Percentiles rank a stretch among this genome's conserved stretches.
Conservation (phyloP, 345 rosid genomes). For the Rhizophora mangle region DNA sequence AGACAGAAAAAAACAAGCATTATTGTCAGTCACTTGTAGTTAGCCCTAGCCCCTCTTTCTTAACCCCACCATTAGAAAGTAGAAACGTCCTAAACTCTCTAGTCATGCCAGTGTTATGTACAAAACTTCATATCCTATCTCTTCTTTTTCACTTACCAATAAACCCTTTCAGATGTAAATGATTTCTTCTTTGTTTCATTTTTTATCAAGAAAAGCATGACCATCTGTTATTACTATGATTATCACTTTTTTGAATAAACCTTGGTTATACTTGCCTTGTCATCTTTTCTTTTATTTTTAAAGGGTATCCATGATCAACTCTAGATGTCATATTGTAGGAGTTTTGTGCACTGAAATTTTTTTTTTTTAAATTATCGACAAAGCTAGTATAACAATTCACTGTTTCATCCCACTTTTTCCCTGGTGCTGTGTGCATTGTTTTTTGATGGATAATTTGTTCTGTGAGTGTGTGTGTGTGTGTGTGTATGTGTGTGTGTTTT, state of each 20-base stretch:
- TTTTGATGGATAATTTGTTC: neutral
- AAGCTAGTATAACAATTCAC: too few relatives aligned
- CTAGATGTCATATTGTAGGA: too few relatives aligned
- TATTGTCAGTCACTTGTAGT: neutral
- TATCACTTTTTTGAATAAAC: too few relatives aligned
- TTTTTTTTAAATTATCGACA: too few relatives aligned
- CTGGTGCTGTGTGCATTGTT: too few relatives aligned
- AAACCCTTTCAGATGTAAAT: neutral
- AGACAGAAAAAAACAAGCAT: neutral
- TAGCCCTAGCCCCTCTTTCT: neutral
- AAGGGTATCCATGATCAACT: too few relatives aligned
- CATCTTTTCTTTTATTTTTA: too few relatives aligned
- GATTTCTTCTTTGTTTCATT: neutral
- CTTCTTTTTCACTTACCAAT: neutral
- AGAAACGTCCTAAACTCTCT: too few relatives aligned
- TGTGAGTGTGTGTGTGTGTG: neutral
- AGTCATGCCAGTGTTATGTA: neutral
- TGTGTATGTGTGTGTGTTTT: neutral
- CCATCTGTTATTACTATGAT: neutral
- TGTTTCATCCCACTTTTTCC: too few relatives aligned
- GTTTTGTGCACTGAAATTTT: too few relatives aligned
- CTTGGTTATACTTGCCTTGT: too few relatives aligned
- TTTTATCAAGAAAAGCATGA: neutral
- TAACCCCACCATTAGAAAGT: neutral
- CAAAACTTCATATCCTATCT: neutral